A percentile compares a stretch with the other conserved stretches of the same genome.
Evolutionary conservation across 805 yeast species (phyloP).

Genomic region (Schwanniomyces pseudopolymorphus): DNA sequence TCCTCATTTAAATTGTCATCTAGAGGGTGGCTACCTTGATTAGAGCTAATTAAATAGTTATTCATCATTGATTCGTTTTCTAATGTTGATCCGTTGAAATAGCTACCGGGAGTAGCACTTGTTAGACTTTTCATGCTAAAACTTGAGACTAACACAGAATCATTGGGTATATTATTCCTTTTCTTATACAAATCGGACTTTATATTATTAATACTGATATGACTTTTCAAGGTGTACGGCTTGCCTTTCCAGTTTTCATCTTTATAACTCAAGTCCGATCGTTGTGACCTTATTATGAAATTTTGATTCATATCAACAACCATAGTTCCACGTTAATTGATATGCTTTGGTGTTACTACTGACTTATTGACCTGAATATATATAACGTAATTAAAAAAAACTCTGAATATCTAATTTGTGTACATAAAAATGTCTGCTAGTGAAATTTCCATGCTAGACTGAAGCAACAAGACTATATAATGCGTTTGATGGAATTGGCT

Average conservation of each 20-base stretch:
- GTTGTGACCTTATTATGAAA: neutral
- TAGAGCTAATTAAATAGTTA: neutral
- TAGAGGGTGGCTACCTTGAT: constrained; percentile 3
- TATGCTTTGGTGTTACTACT: neutral
- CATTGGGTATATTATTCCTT: neutral
- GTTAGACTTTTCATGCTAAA: neutral
- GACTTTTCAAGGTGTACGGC: neutral
- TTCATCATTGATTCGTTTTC: neutral
- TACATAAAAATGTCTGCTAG: neutral
- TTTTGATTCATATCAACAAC: neutral
- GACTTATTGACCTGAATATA: neutral
- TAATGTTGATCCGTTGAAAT: neutral
- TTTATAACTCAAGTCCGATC: neutral
- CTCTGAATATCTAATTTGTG: neutral
- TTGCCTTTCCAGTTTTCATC: neutral
- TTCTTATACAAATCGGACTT: neutral
- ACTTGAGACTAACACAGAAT: neutral
- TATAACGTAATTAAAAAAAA: neutral
- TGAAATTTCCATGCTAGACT: neutral
- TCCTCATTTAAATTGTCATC: neutral
- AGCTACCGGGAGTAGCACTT: neutral
- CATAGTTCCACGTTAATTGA: neutral
- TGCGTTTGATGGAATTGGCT: neutral
- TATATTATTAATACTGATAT: neutral
- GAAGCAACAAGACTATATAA: neutral